Evolutionary conservation across 1,284 basidiomycete genomes (phyloP), one percentile per base, ranked within the genome.

Genomic region (Ganoderma lucidum): DNA sequence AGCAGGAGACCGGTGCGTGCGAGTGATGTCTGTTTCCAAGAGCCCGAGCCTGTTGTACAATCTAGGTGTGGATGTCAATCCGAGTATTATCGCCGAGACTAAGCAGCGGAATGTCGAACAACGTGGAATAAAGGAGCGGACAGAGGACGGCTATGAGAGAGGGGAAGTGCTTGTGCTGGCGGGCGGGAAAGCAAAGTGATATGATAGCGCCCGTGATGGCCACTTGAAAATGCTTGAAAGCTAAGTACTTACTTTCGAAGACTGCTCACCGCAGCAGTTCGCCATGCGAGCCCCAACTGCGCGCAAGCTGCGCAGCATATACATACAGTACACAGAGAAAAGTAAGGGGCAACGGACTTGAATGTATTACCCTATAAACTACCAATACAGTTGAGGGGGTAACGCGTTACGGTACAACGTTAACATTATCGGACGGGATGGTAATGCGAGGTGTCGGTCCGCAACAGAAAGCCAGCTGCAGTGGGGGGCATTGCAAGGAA

Each of bases 91-190:
- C 58, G 67, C 48, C 56, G 15, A 61, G 44, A 28, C 39, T 28
- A 19, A 63, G 32, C 35, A 19, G 35, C 6, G n/a, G 35, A 19
- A 35, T 56, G 56, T 59, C 41, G 51, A 39, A 51, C 17, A 35
- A 60, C 37, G 56, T 55, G 59, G 42, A 12, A 56, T 28, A 19
- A 71, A 71, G n/a, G 70, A 71, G 64, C 37, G 70, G 66, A 67
- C 64, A 39, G 66, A 51, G 32, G 59, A 65, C 59, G 53, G 37
- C 65, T 61, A 44, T n/a, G 59, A 60, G 63, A 51, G 58, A 53
- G 23, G 63, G n/a, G n/a, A n/a, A 51, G 44, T 65, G 37, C 32
- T 15, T 19, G 28, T 53, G 64, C 64, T 65, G 64, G 55, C 64
- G 37, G 28, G 41, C 45, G 37, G 41, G 42, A 48, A 51, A 42